Evolutionary conservation across 805 yeast genomes (phyloP).

Genomic region (Saturnispora bothae): DNA sequence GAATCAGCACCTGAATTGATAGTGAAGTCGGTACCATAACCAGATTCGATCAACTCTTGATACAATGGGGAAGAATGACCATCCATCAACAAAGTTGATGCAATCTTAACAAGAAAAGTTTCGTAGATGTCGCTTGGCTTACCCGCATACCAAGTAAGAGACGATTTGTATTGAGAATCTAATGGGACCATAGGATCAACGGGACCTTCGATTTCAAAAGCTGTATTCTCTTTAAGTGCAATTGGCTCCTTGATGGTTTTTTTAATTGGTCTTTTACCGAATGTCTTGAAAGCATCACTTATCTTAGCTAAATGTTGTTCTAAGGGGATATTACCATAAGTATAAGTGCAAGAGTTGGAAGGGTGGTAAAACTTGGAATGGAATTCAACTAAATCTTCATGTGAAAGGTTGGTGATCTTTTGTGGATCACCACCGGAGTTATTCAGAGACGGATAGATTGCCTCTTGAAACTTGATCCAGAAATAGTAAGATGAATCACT

Average conservation of each 20-base stretch:
- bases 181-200: conserved; percentile 63
- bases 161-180: conserved; percentile 64
- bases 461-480: conserved; percentile 75
- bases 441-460: conserved; percentile 73
- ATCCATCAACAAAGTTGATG: conserved; percentile 64
- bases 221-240: conserved; percentile 25
- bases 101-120: conserved; percentile 59
- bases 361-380: conserved; percentile 79
- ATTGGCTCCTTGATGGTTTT: conserved; percentile 37
- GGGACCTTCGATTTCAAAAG: conserved; percentile 54
- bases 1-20: conserved; percentile 84
- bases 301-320: conserved; percentile 47
- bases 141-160: conserved; percentile 85
- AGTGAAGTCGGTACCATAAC: conserved; percentile 74
- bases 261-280: conserved; percentile 38
- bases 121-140: conserved; percentile 58
- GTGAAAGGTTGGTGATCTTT: conserved; percentile 59
- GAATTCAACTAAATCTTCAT: conserved; percentile 69
- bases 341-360: conserved; percentile 73
- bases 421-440: conserved; percentile 94
- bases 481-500: conserved; percentile 79
- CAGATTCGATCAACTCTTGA: conserved; percentile 76
- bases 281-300: conserved; percentile 37
- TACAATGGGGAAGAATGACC: conserved; percentile 91
- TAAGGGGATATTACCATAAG: conserved; percentile 75